Evolutionary conservation across 2,329 filamentous ascomycete species (phyloP).

Genomic region (Xylaria multiplex): DNA sequence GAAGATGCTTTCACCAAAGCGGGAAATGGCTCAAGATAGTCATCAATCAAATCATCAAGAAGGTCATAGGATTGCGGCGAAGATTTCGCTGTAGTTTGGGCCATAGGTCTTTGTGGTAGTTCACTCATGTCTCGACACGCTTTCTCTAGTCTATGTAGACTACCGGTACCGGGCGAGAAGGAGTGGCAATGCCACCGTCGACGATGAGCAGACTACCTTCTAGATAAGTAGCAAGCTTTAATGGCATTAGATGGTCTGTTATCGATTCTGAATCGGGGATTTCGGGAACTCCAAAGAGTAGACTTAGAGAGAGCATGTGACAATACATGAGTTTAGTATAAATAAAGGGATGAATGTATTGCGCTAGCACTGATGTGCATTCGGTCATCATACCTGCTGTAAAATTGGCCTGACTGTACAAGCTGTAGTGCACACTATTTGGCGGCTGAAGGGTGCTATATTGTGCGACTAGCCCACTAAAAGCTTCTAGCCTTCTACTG

Average conservation of each 20-base stretch:
- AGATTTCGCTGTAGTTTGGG: slow-evolving; percentile 20
- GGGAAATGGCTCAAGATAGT: slow-evolving; percentile 41
- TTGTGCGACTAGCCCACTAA: slow-evolving; percentile 1
- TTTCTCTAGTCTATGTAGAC: slow-evolving; percentile 3
- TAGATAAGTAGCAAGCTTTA: background rate
- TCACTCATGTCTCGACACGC: slow-evolving; percentile 27
- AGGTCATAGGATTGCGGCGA: slow-evolving; percentile 22
- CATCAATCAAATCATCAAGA: slow-evolving; percentile 41
- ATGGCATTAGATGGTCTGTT: background rate
- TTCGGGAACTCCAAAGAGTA: background rate
- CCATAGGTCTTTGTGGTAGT: slow-evolving; percentile 41
- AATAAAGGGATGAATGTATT: no score
- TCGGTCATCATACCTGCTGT: no score
- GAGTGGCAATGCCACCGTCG: background rate
- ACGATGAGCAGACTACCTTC: background rate
- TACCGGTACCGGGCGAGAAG: background rate
- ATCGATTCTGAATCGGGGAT: background rate
- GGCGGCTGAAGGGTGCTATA: no score
- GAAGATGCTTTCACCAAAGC: slow-evolving; percentile 24
- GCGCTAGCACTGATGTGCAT: no score
- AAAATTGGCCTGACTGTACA: no score
- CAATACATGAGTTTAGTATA: no score
- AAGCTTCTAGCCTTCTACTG: background rate
- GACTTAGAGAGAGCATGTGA: background rate
- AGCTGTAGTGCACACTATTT: no score